Base-by-base conservation (phyloP, 495 filamentous ascomycete species). In the Haplographium delicatum region DNA sequence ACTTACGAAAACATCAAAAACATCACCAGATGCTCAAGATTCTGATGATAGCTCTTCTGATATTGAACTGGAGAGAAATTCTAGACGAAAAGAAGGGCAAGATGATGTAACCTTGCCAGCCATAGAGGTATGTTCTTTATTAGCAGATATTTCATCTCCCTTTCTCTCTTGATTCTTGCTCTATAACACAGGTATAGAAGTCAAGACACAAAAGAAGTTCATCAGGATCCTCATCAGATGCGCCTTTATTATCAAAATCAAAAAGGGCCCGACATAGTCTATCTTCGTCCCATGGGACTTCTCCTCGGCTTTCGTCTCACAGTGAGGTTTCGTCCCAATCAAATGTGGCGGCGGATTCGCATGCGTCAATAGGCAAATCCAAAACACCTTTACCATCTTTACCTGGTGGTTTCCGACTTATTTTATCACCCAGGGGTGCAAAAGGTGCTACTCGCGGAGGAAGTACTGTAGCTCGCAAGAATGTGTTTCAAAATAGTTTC, bases 361-460 rank as follows among this genome's bases (percentile, higher is more conserved):
- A n/a, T n/a, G n/a, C n/a, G n/a, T n/a, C n/a, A n/a, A n/a, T n/a
- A n/a, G n/a, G n/a, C n/a, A n/a, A n/a, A n/a, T n/a, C n/a, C n/a
- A n/a, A n/a, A n/a, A n/a, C n/a, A n/a, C n/a, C n/a, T n/a, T n/a
- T n/a, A n/a, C n/a, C n/a, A n/a, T n/a, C n/a, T n/a, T n/a, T n/a
- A n/a, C n/a, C n/a, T n/a, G n/a, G n/a, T 5, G 11, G 18, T 11
- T n/a, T 13, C n/a, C 39, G 15, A 9, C 28, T 22, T 20, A 10
- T 13, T 23, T 20, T 26, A 2, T 26, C 25, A 16, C 5, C 25
- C 19, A 50, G 44, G 11, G 50, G 31, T 6, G 15, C n/a, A n/a
- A 53, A 40, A 34, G 50, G 44, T 15, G 57, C 57, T 20, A 53
- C 52, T 3, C 44, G 53, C 24, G 57, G 57, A 28, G 43, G 50